Evolutionary conservation across 164 flowering plant genomes (phyloP).

Genomic region (Chloranthus sessilifolius): DNA sequence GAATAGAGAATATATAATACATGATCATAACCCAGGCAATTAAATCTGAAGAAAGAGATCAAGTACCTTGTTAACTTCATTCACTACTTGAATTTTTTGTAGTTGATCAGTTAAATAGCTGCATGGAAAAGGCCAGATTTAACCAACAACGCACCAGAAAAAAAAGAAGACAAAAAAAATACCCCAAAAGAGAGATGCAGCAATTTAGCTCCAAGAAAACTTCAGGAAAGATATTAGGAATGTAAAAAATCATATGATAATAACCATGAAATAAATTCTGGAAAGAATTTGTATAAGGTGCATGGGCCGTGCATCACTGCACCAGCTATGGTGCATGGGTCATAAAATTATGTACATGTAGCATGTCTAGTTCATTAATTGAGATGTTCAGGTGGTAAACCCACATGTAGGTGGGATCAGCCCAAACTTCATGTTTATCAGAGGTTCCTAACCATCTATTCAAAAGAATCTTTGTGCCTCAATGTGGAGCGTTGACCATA

Average conservation of each 20-base stretch:
- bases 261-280: neutral
- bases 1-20: conserved; percentile 1
- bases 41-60: neutral
- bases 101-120: conserved; percentile 86
- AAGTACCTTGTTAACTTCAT: conserved; percentile 87
- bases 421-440: too few relatives aligned
- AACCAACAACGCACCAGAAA: neutral
- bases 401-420: too few relatives aligned
- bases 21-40: neutral
- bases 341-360: too few relatives aligned
- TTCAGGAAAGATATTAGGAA: neutral
- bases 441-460: too few relatives aligned
- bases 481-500: too few relatives aligned
- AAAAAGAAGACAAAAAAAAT: too few relatives aligned
- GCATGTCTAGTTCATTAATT: too few relatives aligned
- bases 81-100: conserved; percentile 67
- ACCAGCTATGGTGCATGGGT: too few relatives aligned
- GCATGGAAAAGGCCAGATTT: conserved; percentile 14
- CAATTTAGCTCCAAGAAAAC: neutral
- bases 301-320: too few relatives aligned
- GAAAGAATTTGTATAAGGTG: too few relatives aligned
- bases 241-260: neutral
- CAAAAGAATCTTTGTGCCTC: too few relatives aligned
- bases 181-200: neutral
- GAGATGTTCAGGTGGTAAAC: too few relatives aligned